phyloP scores from a whole-genome alignment of 176 grass and related monocot species.

The Carex littledalei region DNA sequence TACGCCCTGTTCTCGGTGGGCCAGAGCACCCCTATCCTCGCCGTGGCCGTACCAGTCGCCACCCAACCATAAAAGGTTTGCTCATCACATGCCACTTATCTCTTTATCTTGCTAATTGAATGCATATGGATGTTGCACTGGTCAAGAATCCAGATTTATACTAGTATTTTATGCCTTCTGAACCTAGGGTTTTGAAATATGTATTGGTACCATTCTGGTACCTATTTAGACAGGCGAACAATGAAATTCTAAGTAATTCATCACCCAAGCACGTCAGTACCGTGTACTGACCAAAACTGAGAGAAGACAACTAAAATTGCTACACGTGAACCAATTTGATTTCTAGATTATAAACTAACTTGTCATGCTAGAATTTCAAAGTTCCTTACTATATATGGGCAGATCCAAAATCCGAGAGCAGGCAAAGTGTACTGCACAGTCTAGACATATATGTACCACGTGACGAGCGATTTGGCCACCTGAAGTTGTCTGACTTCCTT shows the following conservation, averaged over 20 bases:
- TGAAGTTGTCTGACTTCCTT: slow-evolving; percentile 81
- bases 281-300: neutral
- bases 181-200: neutral
- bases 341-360: neutral
- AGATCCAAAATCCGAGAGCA: slow-evolving; percentile 68
- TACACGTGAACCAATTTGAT: neutral
- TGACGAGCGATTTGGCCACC: slow-evolving; percentile 69
- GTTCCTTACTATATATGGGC: neutral
- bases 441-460: slow-evolving; percentile 65
- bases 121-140: neutral
- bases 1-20: slow-evolving; percentile 54
- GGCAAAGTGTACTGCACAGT: slow-evolving; percentile 26
- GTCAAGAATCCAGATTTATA: neutral
- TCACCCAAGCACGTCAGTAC: neutral
- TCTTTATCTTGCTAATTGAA: neutral
- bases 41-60: slow-evolving; percentile 61
- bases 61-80: slow-evolving; percentile 27
- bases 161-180: neutral
- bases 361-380: neutral
- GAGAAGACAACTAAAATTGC: neutral
- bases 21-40: slow-evolving; percentile 73
- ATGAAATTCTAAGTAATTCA: neutral
- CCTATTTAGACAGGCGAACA: neutral
- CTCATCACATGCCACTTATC: neutral
- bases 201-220: neutral